Evolutionary conservation across 306 rosid genomes (phyloP).

Genomic region (Malus domestica): ASM211411v1 NC_041797.1:21382501-21383000

Average conservation of each 20-base stretch:
- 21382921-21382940: slow-evolving; percentile 65
- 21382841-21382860: slow-evolving; percentile 62
- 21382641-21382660: not conserved
- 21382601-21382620: not conserved
- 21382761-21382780: not conserved
- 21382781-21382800: slow-evolving; percentile 16
- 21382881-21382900: slow-evolving; percentile 72
- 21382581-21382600: slow-evolving; percentile 35
- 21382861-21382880: slow-evolving; percentile 78
- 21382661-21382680: slow-evolving; percentile 4
- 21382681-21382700: not conserved
- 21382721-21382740: slow-evolving; percentile 53
- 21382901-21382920: slow-evolving; percentile 75
- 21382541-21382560: no score
- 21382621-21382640: slow-evolving; percentile 1
- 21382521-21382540: no score
- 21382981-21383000: no score
- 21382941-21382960: slow-evolving; percentile 53
- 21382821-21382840: slow-evolving; percentile 76
- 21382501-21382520: no score
- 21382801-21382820: slow-evolving; percentile 83
- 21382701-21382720: slow-evolving; percentile 29
- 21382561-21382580: slow-evolving; percentile 1
- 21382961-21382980: no score
- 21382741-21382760: slow-evolving; percentile 19